Evolutionary conservation across 208 protist genomes (phyloP), one percentile per base, ranked within the genome.

Genomic region (Balamuthia mandrillaris): DNA sequence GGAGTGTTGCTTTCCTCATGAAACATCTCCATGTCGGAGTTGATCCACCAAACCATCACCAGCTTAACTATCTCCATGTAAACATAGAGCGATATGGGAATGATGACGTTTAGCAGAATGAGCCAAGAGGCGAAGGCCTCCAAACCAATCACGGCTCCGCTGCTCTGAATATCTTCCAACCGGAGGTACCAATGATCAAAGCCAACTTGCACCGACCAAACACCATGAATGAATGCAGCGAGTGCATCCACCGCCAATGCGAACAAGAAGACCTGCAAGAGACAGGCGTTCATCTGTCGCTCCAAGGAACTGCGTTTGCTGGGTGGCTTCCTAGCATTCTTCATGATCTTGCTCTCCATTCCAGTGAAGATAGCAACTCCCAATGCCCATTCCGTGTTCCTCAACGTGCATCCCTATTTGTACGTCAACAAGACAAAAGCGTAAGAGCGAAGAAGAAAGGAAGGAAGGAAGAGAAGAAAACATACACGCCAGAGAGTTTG

Each of bases 81-180:
- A 0, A 94, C 89, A 81, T 94, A 94, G 21, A 94, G 70, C 21
- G 92, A 94, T 44, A 94, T 94, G 21, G 92, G 92, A 47, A 94
- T 90, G 42, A 94, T 70, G 54, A 86, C 70, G 21, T 92, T 89
- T 44, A 94, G 89, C 2, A 92, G 52, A 37, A 94, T 87, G 54
- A 93, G 65, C 74, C 87, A 91, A 24, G 87, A 60, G 3, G 81
- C 74, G 31, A 92, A 88, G 33, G 60, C 60, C 1, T 83, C 44
- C 1, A 84, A 44, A 16, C 83, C 81, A 33, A 31, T 12, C 24
- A 65, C 1, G 21, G 41, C 21, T 4, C 47, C 29, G 51, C 54
- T 81, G 45, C 9, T 37, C 21, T 63, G 72, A 29, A 81, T 65
- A 5, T 2, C 47, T 49, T 2, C 2, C 10, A 54, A 16, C 7